Base-by-base conservation (phyloP, 2,329 filamentous ascomycete genomes). In the Sporothrix phasma region DNA sequence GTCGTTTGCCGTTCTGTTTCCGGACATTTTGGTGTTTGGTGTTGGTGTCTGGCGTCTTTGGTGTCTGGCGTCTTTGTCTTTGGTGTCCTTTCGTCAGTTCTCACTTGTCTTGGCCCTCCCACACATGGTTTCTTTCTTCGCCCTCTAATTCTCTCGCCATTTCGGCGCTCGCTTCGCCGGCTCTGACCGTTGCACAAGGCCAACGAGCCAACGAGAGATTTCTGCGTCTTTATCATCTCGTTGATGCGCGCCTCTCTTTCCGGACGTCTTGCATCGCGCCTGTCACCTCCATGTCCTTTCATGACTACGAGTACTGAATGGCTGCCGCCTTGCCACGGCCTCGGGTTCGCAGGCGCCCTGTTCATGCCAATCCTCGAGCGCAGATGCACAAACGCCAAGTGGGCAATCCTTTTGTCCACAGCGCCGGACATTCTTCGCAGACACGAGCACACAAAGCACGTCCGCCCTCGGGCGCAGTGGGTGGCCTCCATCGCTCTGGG, bases 401-500 rank as follows among this genome's bases (percentile, higher is more conserved):
- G 17, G 10, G n/a, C 56, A 46, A 60, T 19, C 17, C 34, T 37
- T 13, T 37, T 13, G 15, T 13, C 7, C 34, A 11, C 10, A n/a
- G n/a, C n/a, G n/a, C n/a, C n/a, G n/a, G n/a, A n/a, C n/a, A n/a
- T n/a, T n/a, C n/a, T n/a, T n/a, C n/a, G n/a, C n/a, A n/a, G n/a
- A n/a, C n/a, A n/a, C n/a, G n/a, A n/a, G n/a, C n/a, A n/a, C n/a
- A n/a, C n/a, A n/a, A n/a, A n/a, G n/a, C n/a, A n/a, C n/a, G n/a
- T 37, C 7, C 34, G 24, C 22, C 46, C 22, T 24, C 22, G 22
- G 46, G 22, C 10, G 46, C 46, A 29, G 24, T 49, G 49, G 37
- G 17, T 41, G 34, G 53, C 26, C 29, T 47, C 59, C 59, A 45
- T 61, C 41, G 31, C 59, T 61, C 45, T 61, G 59, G 59, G 22